Conservation (phyloP, 192 early-diverging fungal genomes). For the Rhizophagus prolifer region DNA sequence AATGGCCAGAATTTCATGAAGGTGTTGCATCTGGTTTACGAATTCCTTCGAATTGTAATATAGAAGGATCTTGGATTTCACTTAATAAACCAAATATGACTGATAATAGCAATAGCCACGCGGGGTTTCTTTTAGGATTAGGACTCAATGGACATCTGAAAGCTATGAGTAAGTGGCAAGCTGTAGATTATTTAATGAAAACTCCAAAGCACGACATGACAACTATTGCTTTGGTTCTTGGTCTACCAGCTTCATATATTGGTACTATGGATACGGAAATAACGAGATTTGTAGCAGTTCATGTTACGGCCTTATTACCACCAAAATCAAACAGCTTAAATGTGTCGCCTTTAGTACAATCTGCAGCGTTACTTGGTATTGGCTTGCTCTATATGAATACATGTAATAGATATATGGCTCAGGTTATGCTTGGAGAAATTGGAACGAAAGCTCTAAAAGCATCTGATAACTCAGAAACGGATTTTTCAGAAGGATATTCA, state of each 20-base stretch:
- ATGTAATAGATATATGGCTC: conserved; percentile 66
- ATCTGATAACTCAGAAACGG: conserved; percentile 26
- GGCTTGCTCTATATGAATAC: conserved; percentile 75
- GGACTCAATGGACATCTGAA: conserved; percentile 78
- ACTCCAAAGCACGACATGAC: conserved; percentile 66
- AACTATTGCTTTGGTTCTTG: conserved; percentile 73
- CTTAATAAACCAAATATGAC: conserved; percentile 63
- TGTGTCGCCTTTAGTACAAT: conserved; percentile 63
- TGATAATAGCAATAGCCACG: conserved; percentile 60
- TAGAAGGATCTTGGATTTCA: conserved; percentile 77
- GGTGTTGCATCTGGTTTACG: conserved; percentile 79
- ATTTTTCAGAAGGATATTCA: conserved; percentile 62
- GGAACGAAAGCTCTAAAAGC: conserved; percentile 29
- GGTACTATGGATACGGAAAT: conserved; percentile 65
- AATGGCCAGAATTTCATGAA: conserved; percentile 89
- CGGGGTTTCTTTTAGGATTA: conserved; percentile 77
- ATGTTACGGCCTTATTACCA: conserved; percentile 73
- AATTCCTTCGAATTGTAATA: conserved; percentile 54
- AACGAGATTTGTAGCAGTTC: conserved; percentile 70
- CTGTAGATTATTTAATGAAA: conserved; percentile 57
- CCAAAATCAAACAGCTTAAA: conserved; percentile 57
- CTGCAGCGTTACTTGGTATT: conserved; percentile 71
- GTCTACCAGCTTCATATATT: conserved; percentile 65
- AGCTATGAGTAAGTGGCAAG: conserved; percentile 62
- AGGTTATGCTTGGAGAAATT: conserved; percentile 75